These are phyloP conservation scores for Cytospora chrysosperma DNA, from an alignment of 2,329 filamentous ascomycete genomes.

Conservation along the genomic window DNA sequence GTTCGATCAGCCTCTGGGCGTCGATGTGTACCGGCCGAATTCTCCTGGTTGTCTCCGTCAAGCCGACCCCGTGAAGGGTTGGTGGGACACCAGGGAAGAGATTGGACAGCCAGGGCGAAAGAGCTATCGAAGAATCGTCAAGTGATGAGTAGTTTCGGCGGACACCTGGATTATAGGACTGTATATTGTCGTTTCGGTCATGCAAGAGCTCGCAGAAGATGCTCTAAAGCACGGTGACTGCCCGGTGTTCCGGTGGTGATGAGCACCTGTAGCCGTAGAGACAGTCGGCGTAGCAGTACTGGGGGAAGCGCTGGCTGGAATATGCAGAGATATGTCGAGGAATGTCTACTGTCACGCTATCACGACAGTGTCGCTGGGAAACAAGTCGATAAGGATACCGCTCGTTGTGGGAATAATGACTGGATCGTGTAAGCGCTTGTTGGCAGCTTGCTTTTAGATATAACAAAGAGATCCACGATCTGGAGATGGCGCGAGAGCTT, in stretches of 20 bases:
- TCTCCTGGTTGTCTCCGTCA: slow-evolving; percentile 25
- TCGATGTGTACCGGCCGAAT: slow-evolving; percentile 10
- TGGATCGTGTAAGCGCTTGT: slow-evolving; percentile 26
- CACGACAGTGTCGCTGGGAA: slow-evolving; percentile 4
- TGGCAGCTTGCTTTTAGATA: slow-evolving; percentile 22
- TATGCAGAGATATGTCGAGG: background rate
- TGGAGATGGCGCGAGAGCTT: slow-evolving; percentile 30
- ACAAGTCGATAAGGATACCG: slow-evolving; percentile 1
- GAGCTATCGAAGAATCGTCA: slow-evolving; percentile 20
- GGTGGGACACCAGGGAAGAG: slow-evolving; percentile 26
- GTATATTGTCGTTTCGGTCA: slow-evolving; percentile 20
- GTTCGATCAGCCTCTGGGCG: slow-evolving; percentile 8
- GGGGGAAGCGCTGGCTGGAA: background rate
- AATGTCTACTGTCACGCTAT: slow-evolving; percentile 6
- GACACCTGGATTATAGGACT: slow-evolving; percentile 16
- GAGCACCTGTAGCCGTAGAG: background rate
- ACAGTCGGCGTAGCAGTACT: background rate
- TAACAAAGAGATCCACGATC: slow-evolving; percentile 19
- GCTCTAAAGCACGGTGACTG: slow-evolving; percentile 10
- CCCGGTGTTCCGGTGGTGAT: background rate
- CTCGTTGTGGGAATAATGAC: slow-evolving; percentile 12
- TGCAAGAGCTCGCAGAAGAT: slow-evolving; percentile 15
- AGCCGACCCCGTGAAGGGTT: slow-evolving; percentile 25
- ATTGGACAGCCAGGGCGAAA: slow-evolving; percentile 31
- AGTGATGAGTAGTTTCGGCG: slow-evolving; percentile 16